Evolutionary conservation across 345 rosid species (phyloP).

Genomic region (Eucalyptus regnans): DNA sequence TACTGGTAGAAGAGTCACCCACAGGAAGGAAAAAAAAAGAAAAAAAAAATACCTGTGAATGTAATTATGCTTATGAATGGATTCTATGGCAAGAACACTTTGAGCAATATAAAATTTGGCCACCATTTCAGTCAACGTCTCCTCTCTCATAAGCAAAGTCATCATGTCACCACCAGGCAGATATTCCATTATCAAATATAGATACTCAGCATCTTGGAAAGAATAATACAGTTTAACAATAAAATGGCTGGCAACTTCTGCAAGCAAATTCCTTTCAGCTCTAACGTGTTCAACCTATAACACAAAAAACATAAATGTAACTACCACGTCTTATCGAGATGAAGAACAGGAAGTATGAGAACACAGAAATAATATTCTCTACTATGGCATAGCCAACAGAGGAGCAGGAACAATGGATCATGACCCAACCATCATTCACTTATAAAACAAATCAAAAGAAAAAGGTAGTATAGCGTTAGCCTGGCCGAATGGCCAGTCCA

Average conservation of each 20-base stretch:
- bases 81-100: constrained; percentile 83
- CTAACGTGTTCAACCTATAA: constrained; percentile 84
- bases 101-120: constrained; percentile 90
- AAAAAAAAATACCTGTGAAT: constrained; percentile 60
- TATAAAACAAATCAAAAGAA: background rate
- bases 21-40: background rate
- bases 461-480: background rate
- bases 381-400: background rate
- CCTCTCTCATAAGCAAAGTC: constrained; percentile 91
- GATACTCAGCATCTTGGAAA: constrained; percentile 74
- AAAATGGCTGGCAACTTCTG: constrained; percentile 84
- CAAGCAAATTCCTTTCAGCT: constrained; percentile 94
- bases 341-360: background rate
- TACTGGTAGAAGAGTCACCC: background rate
- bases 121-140: constrained; percentile 85
- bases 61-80: constrained; percentile 85
- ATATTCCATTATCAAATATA: constrained; percentile 90
- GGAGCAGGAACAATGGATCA: background rate
- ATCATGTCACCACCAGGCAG: constrained; percentile 93
- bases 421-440: background rate
- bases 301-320: background rate
- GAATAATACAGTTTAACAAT: constrained; percentile 91
- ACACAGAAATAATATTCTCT: background rate
- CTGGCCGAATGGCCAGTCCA: background rate
- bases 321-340: background rate